These are phyloP conservation scores for Monosporozyma yasuniensis DNA, from an alignment of 805 yeast genomes.

Conservation along the genomic window DNA sequence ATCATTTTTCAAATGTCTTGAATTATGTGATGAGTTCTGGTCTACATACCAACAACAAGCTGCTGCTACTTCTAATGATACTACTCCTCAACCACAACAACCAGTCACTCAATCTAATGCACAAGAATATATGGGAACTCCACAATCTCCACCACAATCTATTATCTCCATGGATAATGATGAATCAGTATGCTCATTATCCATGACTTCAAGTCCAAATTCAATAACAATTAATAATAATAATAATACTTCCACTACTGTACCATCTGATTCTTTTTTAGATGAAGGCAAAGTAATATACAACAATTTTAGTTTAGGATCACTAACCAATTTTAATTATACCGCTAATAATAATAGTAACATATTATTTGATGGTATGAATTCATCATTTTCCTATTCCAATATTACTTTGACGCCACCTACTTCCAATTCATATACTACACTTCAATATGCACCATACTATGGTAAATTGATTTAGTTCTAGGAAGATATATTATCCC, in stretches of 20 bases:
- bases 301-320: neutral
- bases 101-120: neutral
- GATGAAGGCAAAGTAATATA: neutral
- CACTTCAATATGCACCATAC: neutral
- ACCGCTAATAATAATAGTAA: neutral
- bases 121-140: neutral
- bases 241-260: neutral
- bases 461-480: neutral
- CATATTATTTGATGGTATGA: neutral
- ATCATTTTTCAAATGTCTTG: slow-evolving; percentile 8
- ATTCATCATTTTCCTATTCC: neutral
- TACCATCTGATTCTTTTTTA: neutral
- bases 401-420: neutral
- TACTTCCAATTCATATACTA: neutral
- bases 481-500: no score
- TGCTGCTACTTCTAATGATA: neutral
- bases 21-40: slow-evolving; percentile 9
- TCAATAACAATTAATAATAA: neutral
- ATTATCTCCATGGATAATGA: neutral
- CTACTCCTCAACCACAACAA: neutral
- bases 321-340: neutral
- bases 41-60: neutral
- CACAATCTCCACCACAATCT: neutral
- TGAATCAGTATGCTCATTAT: neutral
- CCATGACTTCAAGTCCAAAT: neutral